Percentiles rank a stretch among this genome's conserved stretches.
phyloP scores from a whole-genome alignment of 345 rosid genomes.

The Erucastrum elatum region DNA sequence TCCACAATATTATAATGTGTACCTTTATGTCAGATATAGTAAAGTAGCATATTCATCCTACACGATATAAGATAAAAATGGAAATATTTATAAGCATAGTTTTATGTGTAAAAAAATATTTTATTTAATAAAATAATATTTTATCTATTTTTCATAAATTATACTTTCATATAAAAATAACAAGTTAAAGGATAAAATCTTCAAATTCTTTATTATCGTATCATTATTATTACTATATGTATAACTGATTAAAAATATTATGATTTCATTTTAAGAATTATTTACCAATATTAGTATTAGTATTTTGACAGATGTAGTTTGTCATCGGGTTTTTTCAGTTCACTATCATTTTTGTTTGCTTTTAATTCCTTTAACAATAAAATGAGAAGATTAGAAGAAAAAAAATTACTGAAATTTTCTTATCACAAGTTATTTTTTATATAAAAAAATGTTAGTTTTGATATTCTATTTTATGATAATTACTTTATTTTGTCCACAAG shows the following conservation, averaged over 20 bases:
- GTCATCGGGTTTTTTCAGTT: too few relatives aligned
- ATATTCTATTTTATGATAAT: neutral
- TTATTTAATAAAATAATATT: too few relatives aligned
- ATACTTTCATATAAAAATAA: neutral
- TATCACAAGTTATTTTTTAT: neutral
- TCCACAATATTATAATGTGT: conserved; percentile 1
- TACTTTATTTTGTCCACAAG: neutral
- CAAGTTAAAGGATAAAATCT: neutral
- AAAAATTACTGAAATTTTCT: neutral
- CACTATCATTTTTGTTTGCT: too few relatives aligned
- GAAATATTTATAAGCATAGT: neutral
- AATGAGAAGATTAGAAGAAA: neutral
- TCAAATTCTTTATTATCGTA: neutral
- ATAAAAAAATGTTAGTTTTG: neutral
- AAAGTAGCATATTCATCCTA: neutral
- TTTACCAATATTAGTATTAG: too few relatives aligned
- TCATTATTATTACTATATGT: neutral
- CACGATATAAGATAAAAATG: neutral
- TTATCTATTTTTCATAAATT: too few relatives aligned
- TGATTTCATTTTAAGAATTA: too few relatives aligned
- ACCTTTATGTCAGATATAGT: neutral
- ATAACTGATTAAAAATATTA: too few relatives aligned
- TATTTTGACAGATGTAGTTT: too few relatives aligned
- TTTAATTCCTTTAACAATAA: neutral
- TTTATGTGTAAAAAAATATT: neutral